Conservation (phyloP, 257 asterid genomes). For the Nicotiana tomentosiformis region DNA sequence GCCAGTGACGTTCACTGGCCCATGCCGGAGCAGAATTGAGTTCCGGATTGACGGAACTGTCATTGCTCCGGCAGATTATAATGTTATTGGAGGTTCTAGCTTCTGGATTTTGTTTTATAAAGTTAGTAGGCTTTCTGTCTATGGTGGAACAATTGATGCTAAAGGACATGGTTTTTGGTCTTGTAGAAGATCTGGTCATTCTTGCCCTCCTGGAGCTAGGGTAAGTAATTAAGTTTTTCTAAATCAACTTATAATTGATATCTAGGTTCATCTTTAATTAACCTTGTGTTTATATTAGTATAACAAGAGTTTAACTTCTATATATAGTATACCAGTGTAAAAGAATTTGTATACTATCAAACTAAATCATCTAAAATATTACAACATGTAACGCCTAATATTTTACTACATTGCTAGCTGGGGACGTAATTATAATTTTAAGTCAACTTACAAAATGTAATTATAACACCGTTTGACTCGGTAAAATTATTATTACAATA, state of each 20-base stretch:
- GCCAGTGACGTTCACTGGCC: slow-evolving; percentile 45
- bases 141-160: slow-evolving; percentile 70
- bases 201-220: slow-evolving; percentile 66
- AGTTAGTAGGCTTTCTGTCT: slow-evolving; percentile 45
- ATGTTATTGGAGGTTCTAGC: slow-evolving; percentile 37
- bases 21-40: slow-evolving; percentile 45
- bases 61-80: slow-evolving; percentile 50
- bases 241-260: not conserved
- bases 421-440: not conserved
- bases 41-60: slow-evolving; percentile 51
- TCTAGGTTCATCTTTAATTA: not conserved
- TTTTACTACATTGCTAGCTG: too few relatives aligned
- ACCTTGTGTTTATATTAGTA: too few relatives aligned
- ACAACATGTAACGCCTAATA: not conserved
- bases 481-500: too few relatives aligned
- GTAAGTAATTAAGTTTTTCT: slow-evolving; percentile 17
- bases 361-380: too few relatives aligned
- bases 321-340: not conserved
- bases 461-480: too few relatives aligned
- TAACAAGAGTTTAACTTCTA: too few relatives aligned
- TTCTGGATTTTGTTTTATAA: slow-evolving; percentile 59
- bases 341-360: not conserved
- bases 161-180: slow-evolving; percentile 53
- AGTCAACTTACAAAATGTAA: too few relatives aligned
- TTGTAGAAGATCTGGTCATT: slow-evolving; percentile 29